Percentiles rank a stretch among this genome's conserved stretches.
These are phyloP conservation scores for Purshia tridentata DNA, from an alignment of 306 rosid species.

Conservation along the genomic window DNA sequence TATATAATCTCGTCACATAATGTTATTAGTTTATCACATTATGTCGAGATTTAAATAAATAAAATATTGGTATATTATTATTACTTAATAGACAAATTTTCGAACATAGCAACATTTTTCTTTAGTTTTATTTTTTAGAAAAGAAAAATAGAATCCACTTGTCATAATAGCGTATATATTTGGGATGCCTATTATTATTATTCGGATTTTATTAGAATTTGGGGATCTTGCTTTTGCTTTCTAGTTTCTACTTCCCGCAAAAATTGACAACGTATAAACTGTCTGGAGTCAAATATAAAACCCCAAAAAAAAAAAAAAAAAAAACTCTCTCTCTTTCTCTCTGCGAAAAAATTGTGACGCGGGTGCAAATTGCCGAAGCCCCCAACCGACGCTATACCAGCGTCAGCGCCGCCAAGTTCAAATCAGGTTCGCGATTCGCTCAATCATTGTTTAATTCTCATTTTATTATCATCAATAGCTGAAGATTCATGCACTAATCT, in stretches of 20 bases:
- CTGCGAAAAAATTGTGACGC: conserved; percentile 31
- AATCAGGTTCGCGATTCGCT: conserved; percentile 58
- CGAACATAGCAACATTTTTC: too few relatives aligned
- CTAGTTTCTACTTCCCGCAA: conserved; percentile 26
- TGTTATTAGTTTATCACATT: too few relatives aligned
- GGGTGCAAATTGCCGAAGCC: conserved; percentile 43
- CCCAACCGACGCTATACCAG: conserved; percentile 40
- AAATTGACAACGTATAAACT: conserved; percentile 16
- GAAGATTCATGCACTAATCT: neutral
- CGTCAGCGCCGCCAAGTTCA: conserved; percentile 50
- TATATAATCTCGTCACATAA: too few relatives aligned
- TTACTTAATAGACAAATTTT: too few relatives aligned
- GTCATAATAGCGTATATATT: too few relatives aligned
- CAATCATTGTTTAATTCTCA: neutral
- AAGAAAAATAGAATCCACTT: too few relatives aligned
- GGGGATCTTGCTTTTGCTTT: conserved; percentile 6
- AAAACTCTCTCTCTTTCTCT: conserved; percentile 6
- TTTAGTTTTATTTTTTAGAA: too few relatives aligned
- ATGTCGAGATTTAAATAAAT: too few relatives aligned
- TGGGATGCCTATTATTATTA: too few relatives aligned
- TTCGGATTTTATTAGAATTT: too few relatives aligned
- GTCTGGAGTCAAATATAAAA: neutral
- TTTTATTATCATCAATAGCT: neutral
- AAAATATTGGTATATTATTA: neutral
- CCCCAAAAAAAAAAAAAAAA: neutral